Evolutionary conservation across 331 rosid species (phyloP), one percentile per base, ranked within the genome.

Genomic region (Malus hybrid): DNA sequence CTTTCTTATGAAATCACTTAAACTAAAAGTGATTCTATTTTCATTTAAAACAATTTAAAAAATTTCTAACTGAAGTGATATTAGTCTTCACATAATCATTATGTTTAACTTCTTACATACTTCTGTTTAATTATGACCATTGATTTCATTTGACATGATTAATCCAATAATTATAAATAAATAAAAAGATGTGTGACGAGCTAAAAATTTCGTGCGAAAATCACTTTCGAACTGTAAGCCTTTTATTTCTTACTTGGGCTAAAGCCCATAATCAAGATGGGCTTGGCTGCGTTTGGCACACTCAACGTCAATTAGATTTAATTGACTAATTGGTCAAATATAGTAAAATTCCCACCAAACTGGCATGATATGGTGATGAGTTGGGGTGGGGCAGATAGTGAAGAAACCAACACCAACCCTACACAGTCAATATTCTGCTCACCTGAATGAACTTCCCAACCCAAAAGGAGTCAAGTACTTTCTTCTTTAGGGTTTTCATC

Each of bases 341-440:
- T 3, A 10, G 27, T 10, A 66, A 9, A 63, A 22, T 76, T 71
- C 81, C 50, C 15, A 79, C 78, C 83, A 75, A 42, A 79, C 68
- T 65, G 79, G 42, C 62, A 80, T 88, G 89, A n/a, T 80, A 83
- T 65, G 80, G 18, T 39, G 46, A 39, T 39, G 46, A 10, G 46
- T 39, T 10, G 0, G 76, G 0, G 57, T 52, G 57, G 0, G 89
- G 75, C 66, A 86, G 89, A 89, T 84, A 76, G 89, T 80, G 86
- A 73, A 76, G 89, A 90, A 83, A 94, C 98, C 91, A 85, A 85
- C 89, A 81, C 71, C 81, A 77, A 77, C 73, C 74, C 79, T 62
- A 10, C 74, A 52, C 79, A 55, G 99, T 94, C 99, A 92, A 86
- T 62, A 62, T 81, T 82, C 84, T 78, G 99, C 86, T 94, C 91